Base-by-base conservation (phyloP, 768 basidiomycete species). In the Russula sp. region DNA sequence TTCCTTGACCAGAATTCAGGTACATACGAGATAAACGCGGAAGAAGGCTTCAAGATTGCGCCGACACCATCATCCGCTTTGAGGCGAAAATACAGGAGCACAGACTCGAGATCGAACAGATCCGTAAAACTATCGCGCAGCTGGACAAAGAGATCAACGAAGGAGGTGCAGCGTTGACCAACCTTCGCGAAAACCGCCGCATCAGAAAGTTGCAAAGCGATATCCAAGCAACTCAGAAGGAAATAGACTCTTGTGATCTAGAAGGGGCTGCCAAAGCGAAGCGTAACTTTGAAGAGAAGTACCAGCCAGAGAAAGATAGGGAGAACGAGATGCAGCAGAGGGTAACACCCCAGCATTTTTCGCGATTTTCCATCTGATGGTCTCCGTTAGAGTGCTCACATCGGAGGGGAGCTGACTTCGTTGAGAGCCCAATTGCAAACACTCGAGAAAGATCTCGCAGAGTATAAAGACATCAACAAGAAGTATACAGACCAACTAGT, bases 401-500 rank as follows among this genome's bases (percentile, higher is more conserved):
- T 92, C 22, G 85, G 81, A 3, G 96, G 95, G 62, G 92, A 96
- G 74, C 75, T 98, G 29, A 84, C 83, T 61, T 87, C 89, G 7
- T 76, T 85, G 67, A 79, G 82, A 66, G 80, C 81, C 34, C 88
- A 90, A 65, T 73, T 88, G 58, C 81, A 83, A 70, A 79, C 79
- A 32, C 75, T 83, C 66, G 82, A 92, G 69, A 75, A 68, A 43
- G 93, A 97, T 70, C 72, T 93, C 56, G 82, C 79, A 67, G 93
- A 96, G 63, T 98, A 87, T 78, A 91, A 90, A 72, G 83, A 93
- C 65, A 83, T 93, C 68, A 84, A 88, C 69, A 88, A 86, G 73
- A 81, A 82, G 64, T 97, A 96, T 70, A 90, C 87, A 11, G 87
- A 92, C 57, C 95, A 98, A 70, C 80, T 98, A 53, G 84, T 98